Conservation (phyloP, 768 basidiomycete genomes). For the Mycena metata region DNA sequence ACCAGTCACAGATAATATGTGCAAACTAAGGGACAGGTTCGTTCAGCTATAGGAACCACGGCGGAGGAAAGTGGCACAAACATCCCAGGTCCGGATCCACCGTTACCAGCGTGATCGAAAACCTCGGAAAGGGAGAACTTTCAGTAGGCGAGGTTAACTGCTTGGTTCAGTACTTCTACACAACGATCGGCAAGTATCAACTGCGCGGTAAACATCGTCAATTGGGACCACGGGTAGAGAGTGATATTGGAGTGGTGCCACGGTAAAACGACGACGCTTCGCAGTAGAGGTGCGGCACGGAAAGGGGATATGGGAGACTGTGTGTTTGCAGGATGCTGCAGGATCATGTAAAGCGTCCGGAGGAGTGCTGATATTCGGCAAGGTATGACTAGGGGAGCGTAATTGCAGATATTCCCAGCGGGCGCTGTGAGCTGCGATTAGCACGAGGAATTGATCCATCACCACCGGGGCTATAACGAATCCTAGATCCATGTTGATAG, state of each 20-base stretch:
- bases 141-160: background rate
- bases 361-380: too few relatives aligned
- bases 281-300: background rate
- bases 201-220: background rate
- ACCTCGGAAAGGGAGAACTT: too few relatives aligned
- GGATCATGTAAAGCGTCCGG: background rate
- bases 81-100: too few relatives aligned
- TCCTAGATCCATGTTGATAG: background rate
- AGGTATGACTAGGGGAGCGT: too few relatives aligned
- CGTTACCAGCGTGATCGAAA: too few relatives aligned
- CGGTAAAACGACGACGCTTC: background rate
- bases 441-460: background rate
- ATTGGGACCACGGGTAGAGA: background rate
- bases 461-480: too few relatives aligned
- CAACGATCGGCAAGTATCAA: background rate
- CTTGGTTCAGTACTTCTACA: background rate
- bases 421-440: background rate
- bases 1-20: too few relatives aligned
- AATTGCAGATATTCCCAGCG: slow-evolving; percentile 1
- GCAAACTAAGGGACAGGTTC: too few relatives aligned
- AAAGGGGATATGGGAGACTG: background rate
- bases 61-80: too few relatives aligned
- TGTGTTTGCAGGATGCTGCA: too few relatives aligned
- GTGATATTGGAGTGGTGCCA: background rate
- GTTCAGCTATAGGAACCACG: too few relatives aligned